Evolutionary conservation across 1,139 yeast species (phyloP).

Genomic region (Hansenula sp.): DNA sequence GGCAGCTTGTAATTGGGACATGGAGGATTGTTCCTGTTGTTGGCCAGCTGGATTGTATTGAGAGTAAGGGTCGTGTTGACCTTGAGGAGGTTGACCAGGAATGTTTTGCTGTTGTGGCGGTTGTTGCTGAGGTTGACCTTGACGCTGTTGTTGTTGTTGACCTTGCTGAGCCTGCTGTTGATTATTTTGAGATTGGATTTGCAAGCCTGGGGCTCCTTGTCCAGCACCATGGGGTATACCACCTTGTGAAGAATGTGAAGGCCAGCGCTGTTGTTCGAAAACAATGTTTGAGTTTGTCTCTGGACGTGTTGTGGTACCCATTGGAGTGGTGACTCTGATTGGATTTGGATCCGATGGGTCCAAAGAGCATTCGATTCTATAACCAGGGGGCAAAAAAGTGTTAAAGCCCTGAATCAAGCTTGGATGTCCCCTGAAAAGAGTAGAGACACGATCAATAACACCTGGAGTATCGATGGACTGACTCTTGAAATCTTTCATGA

Average conservation of each 20-base stretch:
- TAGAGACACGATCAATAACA: slow-evolving; percentile 91
- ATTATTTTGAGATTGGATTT: background rate
- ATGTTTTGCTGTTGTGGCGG: slow-evolving; percentile 19
- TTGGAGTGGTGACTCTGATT: slow-evolving; percentile 91
- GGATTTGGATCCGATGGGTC: slow-evolving; percentile 92
- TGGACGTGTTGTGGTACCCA: slow-evolving; percentile 62
- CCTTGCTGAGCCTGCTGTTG: slow-evolving; percentile 6
- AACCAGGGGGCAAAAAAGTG: slow-evolving; percentile 96
- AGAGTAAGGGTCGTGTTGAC: slow-evolving; percentile 19
- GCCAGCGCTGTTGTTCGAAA: slow-evolving; percentile 12
- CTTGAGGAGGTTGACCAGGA: slow-evolving; percentile 6
- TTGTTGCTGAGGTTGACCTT: slow-evolving; percentile 9
- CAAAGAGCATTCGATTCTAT: slow-evolving; percentile 84
- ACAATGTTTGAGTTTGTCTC: slow-evolving; percentile 5
- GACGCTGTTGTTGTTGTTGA: slow-evolving; percentile 11
- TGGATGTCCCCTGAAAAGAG: slow-evolving; percentile 89
- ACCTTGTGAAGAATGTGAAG: slow-evolving; percentile 1
- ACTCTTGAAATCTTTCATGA: slow-evolving; percentile 97
- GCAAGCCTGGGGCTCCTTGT: slow-evolving; percentile 7
- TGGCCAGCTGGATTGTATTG: slow-evolving; percentile 4
- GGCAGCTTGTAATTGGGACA: slow-evolving; percentile 37
- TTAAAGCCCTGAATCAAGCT: slow-evolving; percentile 93
- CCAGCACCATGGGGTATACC: slow-evolving; percentile 5
- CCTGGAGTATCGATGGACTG: slow-evolving; percentile 98
- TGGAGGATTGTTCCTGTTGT: slow-evolving; percentile 14